Base-by-base conservation (phyloP, 2,329 filamentous ascomycete species). In the Tolypocladium amazonense region DNA sequence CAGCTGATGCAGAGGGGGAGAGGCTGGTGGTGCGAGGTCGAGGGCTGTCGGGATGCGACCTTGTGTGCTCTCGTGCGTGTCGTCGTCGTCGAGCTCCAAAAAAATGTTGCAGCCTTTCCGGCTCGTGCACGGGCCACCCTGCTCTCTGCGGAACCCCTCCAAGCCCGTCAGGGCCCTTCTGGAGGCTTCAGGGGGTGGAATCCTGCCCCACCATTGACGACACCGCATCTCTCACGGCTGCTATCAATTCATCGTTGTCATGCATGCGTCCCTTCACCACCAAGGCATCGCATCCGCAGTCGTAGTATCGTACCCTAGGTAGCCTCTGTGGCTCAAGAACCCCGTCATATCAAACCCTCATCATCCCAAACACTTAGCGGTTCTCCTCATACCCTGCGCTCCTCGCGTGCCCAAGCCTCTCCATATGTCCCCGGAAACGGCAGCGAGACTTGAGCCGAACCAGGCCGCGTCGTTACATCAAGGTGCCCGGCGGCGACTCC, bases 61-160 rank as follows among this genome's bases (percentile, higher is more conserved):
- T 54, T 23, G 50, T 53, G 18, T 54, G 30, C 14, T 35, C 50
- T 54, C 50, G 50, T 37, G 50, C 3, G 11, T 37, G 50, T 6
- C 33, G 33, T 35, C 30, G 50, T 20, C 25, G 38, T 56, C 1
- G 25, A 33, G 45, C 33, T 41, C 77, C 75, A 76, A 76, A 77
- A 79, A 79, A 79, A 78, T 74, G 73, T 74, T 75, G 75, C 72
- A 76, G 76, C 76, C 76, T 77, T 72, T 71, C 63, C 64, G 63
- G 66, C 62, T 12, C 35, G 33, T 58, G 56, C 56, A 58, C 56
- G 56, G 56, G 23, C 56, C 56, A 52, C 35, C 39, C 18, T 35
- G 50, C 3, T 23, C 50, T 53, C 20, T 35, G 30, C 4, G 27
- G 50, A 35, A n/a, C 50, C 50, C 50, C 50, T 53, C 50, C 50